Conservation (phyloP, 2,329 filamentous ascomycete species). For the Aureobasidium namibiae region DNA sequence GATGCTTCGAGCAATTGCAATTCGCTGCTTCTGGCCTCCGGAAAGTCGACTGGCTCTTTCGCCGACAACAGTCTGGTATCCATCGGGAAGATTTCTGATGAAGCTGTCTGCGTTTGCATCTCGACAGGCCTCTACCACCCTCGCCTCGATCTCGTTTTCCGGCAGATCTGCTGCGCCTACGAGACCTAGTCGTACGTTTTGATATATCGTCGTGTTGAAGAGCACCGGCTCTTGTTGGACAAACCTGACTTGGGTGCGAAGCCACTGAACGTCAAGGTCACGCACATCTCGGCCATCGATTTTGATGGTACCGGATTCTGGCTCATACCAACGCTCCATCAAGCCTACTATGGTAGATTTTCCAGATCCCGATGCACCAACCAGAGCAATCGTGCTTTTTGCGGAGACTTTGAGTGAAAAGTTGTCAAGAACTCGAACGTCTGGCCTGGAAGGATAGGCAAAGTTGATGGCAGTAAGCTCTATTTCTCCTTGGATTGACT, state of each 20-base stretch:
- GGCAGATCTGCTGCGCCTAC: slow-evolving; percentile 65
- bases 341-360: slow-evolving; percentile 92
- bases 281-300: slow-evolving; percentile 80
- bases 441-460: slow-evolving; percentile 86
- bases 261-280: slow-evolving; percentile 83
- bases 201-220: slow-evolving; percentile 74
- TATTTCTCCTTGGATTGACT: slow-evolving; percentile 72
- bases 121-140: slow-evolving; percentile 78
- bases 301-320: slow-evolving; percentile 65
- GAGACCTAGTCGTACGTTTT: slow-evolving; percentile 58
- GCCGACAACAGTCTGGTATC: slow-evolving; percentile 88
- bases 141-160: slow-evolving; percentile 64
- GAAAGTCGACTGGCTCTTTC: slow-evolving; percentile 88
- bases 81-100: slow-evolving; percentile 60
- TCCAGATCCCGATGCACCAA: slow-evolving; percentile 89
- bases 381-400: slow-evolving; percentile 90
- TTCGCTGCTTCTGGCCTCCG: slow-evolving; percentile 94
- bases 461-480: slow-evolving; percentile 80
- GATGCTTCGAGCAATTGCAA: slow-evolving; percentile 89
- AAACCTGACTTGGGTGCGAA: slow-evolving; percentile 85
- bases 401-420: slow-evolving; percentile 85
- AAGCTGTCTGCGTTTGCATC: slow-evolving; percentile 96
- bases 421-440: slow-evolving; percentile 81
- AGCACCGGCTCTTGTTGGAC: slow-evolving; percentile 94
- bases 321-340: slow-evolving; percentile 82